phyloP scores from a whole-genome alignment of 352 stramenopile genomes.

The Blastocystis sp. region DNA sequence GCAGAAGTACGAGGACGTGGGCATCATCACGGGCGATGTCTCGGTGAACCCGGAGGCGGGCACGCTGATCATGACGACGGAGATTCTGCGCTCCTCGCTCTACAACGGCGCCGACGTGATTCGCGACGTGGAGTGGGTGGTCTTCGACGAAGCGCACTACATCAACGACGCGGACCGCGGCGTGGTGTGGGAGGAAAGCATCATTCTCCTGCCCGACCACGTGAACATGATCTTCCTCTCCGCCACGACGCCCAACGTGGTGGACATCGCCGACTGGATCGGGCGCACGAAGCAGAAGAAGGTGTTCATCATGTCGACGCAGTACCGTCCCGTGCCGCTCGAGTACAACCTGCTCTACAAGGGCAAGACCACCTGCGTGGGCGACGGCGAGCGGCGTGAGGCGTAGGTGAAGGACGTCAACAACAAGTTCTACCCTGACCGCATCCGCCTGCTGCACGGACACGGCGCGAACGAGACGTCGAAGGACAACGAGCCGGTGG shows the following conservation, averaged over 20 bases:
- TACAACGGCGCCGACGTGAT: slow-evolving; percentile 93
- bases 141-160: slow-evolving; percentile 96
- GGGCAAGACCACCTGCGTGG: slow-evolving; percentile 87
- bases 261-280: slow-evolving; percentile 99
- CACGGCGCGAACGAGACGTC: slow-evolving; percentile 63
- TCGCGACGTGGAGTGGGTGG: slow-evolving; percentile 95
- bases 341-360: slow-evolving; percentile 90
- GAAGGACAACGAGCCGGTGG: slow-evolving; percentile 76
- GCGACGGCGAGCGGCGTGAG: slow-evolving; percentile 78
- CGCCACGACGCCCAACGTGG: slow-evolving; percentile 95
- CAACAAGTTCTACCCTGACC: slow-evolving; percentile 79
- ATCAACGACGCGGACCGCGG: slow-evolving; percentile 96
- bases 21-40: slow-evolving; percentile 95
- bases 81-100: slow-evolving; percentile 94
- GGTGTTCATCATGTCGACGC: slow-evolving; percentile 95
- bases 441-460: slow-evolving; percentile 78
- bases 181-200: slow-evolving; percentile 94
- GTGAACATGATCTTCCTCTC: slow-evolving; percentile 97
- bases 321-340: slow-evolving; percentile 93
- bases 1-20: slow-evolving; percentile 91
- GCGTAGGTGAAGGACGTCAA: slow-evolving; percentile 75
- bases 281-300: slow-evolving; percentile 91
- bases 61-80: slow-evolving; percentile 96
- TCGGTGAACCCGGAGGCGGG: slow-evolving; percentile 91
- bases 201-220: slow-evolving; percentile 95